These are phyloP conservation scores for Carex arenaria DNA, from an alignment of 202 grass and related monocot genomes.

Conservation along the genomic window DNA sequence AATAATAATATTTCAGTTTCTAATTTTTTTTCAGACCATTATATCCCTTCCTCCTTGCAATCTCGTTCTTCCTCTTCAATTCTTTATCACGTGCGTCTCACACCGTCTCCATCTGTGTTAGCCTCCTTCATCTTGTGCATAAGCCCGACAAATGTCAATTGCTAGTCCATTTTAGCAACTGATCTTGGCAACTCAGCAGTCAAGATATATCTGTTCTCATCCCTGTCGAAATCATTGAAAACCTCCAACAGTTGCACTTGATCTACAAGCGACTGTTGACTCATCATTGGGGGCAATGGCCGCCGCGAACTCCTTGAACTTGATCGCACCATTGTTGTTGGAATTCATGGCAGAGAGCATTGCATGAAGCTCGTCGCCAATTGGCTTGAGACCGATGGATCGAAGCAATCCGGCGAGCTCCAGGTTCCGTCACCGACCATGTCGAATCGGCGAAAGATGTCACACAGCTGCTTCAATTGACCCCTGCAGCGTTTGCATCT, in stretches of 20 bases:
- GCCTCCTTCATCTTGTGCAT: slow-evolving; percentile 61
- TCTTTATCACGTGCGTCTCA: slow-evolving; percentile 4
- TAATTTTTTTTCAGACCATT: no score
- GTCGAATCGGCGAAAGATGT: slow-evolving; percentile 65
- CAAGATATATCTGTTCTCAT: slow-evolving; percentile 73
- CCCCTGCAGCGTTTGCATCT: slow-evolving; percentile 17
- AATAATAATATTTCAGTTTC: no score
- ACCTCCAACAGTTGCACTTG: slow-evolving; percentile 72
- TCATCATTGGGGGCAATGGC: slow-evolving; percentile 67
- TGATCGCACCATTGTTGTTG: slow-evolving; percentile 58
- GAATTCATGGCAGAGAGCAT: slow-evolving; percentile 62
- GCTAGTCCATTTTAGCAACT: slow-evolving; percentile 54
- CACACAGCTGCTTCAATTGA: slow-evolving; percentile 70
- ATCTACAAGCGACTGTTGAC: slow-evolving; percentile 59
- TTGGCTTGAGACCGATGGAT: slow-evolving; percentile 54
- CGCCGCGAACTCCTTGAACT: slow-evolving; percentile 60
- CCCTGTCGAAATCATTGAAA: slow-evolving; percentile 67
- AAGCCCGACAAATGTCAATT: slow-evolving; percentile 66
- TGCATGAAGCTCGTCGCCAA: slow-evolving; percentile 44
- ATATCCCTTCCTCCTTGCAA: no score
- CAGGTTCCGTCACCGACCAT: slow-evolving; percentile 61
- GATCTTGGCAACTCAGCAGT: slow-evolving; percentile 64
- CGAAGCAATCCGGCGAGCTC: slow-evolving; percentile 66
- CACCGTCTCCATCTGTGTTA: slow-evolving; percentile 53
- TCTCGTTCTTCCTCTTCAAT: no score